Evolutionary conservation across 225 moss, liverwort and hornwort species (phyloP).

Genomic region (Polytrichum commune): DNA sequence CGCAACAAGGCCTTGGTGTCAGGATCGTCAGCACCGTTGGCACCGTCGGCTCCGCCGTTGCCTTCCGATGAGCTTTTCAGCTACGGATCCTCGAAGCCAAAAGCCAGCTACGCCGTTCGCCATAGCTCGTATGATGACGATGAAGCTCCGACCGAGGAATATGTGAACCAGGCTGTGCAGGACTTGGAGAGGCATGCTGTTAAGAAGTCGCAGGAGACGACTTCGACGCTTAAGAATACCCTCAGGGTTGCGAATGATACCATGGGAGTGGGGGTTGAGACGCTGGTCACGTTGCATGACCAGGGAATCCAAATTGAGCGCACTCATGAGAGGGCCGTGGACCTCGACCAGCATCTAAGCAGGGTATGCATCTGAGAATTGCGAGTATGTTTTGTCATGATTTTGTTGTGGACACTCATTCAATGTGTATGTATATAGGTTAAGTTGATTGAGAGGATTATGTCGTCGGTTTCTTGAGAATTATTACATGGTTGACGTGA

Average conservation of each 20-base stretch:
- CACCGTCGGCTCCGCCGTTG: neutral
- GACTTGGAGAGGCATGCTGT: slow-evolving; percentile 6
- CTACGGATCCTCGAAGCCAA: slow-evolving; percentile 7
- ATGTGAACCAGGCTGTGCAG: slow-evolving; percentile 8
- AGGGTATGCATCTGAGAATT: slow-evolving; percentile 1
- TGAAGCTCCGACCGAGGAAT: neutral
- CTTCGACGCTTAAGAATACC: neutral
- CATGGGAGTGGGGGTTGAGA: slow-evolving; percentile 4
- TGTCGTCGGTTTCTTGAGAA: no score
- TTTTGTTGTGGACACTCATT: no score
- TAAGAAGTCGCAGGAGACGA: slow-evolving; percentile 12
- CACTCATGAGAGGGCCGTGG: slow-evolving; percentile 11
- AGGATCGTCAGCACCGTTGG: neutral
- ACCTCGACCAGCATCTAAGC: slow-evolving; percentile 11
- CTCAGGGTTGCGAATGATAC: slow-evolving; percentile 6
- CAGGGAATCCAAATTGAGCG: slow-evolving; percentile 12
- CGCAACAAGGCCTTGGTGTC: neutral
- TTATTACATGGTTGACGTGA: no score
- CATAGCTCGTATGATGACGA: neutral
- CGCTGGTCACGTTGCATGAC: slow-evolving; percentile 3
- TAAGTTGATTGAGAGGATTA: no score
- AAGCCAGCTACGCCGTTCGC: neutral
- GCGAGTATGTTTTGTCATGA: no score
- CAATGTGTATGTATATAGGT: no score
- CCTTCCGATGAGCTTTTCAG: slow-evolving; percentile 7